phyloP scores from a whole-genome alignment of 441 rosid genomes.

The Dalechampia spathulata region DNA sequence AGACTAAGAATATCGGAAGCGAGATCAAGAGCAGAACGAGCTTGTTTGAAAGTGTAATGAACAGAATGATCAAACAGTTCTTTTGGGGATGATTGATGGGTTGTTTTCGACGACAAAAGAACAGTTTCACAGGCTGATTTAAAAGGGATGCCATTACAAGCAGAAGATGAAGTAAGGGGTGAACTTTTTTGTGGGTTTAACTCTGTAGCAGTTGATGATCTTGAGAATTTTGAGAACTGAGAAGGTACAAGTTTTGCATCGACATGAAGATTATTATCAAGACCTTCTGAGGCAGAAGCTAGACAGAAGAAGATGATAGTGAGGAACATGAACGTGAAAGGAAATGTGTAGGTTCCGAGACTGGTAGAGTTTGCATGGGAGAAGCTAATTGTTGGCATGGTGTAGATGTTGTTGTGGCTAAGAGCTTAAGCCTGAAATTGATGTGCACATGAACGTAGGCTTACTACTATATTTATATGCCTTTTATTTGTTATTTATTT shows the following conservation, averaged over 20 bases:
- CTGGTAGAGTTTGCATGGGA: background rate
- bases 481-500: background rate
- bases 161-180: conserved; percentile 4
- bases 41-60: conserved; percentile 19
- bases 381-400: background rate
- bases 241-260: conserved; percentile 22
- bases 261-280: too few species aligned
- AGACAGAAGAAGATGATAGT: conserved; percentile 14
- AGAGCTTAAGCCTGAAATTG: background rate
- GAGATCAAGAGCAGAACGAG: conserved; percentile 23
- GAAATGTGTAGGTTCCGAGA: background rate
- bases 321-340: background rate
- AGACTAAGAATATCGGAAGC: conserved; percentile 19
- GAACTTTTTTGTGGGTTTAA: background rate
- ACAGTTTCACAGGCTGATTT: conserved; percentile 15
- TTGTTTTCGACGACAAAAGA: background rate
- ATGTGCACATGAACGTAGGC: background rate
- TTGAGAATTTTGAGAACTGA: conserved; percentile 33
- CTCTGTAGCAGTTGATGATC: conserved; percentile 5
- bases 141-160: conserved; percentile 10
- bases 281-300: background rate
- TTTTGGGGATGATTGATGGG: background rate
- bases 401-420: background rate
- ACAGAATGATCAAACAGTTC: conserved; percentile 25
- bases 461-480: conserved; percentile 7